Evolutionary conservation across 1,284 basidiomycete species (phyloP).

Genomic region (Spongispora temasekensis): DNA sequence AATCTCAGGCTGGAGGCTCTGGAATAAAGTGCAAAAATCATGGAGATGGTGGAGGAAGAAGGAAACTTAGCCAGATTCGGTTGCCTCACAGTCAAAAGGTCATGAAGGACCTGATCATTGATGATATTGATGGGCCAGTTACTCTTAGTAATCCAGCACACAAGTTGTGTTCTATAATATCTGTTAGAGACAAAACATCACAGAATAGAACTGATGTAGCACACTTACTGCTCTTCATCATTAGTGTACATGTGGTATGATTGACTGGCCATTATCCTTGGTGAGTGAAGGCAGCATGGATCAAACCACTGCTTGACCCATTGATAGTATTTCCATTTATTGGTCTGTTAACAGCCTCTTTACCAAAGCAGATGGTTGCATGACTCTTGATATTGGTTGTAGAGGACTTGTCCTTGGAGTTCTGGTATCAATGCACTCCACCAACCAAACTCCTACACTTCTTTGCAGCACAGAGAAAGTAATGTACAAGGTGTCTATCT

Average conservation of each 20-base stretch:
- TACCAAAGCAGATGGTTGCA: not conserved
- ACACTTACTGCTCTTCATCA: not conserved
- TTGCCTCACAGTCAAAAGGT: not conserved
- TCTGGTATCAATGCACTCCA: not conserved
- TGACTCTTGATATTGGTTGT: not conserved
- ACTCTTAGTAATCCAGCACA: not conserved
- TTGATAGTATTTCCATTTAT: not conserved
- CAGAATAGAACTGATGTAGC: not conserved
- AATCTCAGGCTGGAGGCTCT: not conserved
- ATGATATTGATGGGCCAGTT: not conserved
- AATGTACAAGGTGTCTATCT: too few relatives aligned
- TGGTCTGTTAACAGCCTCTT: not conserved
- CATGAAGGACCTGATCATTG: not conserved
- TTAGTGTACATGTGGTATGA: not conserved
- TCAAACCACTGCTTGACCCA: not conserved
- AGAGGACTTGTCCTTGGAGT: not conserved
- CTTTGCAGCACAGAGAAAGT: not conserved
- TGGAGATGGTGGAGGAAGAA: not conserved
- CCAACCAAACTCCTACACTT: not conserved
- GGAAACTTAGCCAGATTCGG: not conserved
- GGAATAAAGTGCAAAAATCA: not conserved
- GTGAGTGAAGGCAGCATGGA: not conserved
- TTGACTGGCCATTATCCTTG: not conserved
- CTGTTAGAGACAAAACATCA: not conserved
- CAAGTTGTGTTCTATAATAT: not conserved